Evolutionary conservation across 495 filamentous ascomycete species (phyloP), one percentile per base, ranked within the genome.

Genomic region (Sporormia fimetaria): DNA sequence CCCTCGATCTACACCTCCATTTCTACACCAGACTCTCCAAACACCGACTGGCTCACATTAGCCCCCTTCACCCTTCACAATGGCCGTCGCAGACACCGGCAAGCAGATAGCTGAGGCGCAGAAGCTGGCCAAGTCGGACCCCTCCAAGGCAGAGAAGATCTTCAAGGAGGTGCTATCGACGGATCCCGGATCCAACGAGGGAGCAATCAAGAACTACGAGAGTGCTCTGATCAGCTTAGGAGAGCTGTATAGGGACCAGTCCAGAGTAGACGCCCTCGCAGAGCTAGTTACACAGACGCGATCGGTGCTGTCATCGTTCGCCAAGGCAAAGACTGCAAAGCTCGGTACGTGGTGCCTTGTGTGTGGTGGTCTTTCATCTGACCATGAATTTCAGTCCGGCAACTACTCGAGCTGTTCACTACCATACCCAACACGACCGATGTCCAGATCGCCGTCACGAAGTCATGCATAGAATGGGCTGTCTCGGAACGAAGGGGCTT

Each of bases 381-480:
- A 14, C 17, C 10, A 3, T 32, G 17, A n/a, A 35, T 15, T 31
- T 6, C 58, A 98, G 90, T 99, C 47, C 92, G 90, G 52, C 87
- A 94, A 63, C 80, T 99, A 28, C 78, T 99, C 61, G 90, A 96
- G 60, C 76, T 95, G 62, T 88, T 96, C 70, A 77, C 84, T 43
- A 74, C 78, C 52, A 94, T 95, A 49, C 90, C 90, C 33, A 82
- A 94, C 62, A 87, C 85, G 40, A 75, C 80, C 63, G 88, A 95
- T 50, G 83, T 83, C 62, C 90, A 96, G 66, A 80, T 87, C 53
- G 66, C 81, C 61, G 82, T 94, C 49, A 96, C 92, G 47, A 87
- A 88, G 63, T 93, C 87, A 56, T 95, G 87, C 68, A 96, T 99
- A 72, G 90, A 96, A 71, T 99, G 90, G 90, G 90, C 90, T 28